Percentiles rank a stretch among this genome's conserved stretches.
These are phyloP conservation scores for Chamaenerion angustifolium DNA, from an alignment of 345 rosid species.

Conservation along the genomic window DNA sequence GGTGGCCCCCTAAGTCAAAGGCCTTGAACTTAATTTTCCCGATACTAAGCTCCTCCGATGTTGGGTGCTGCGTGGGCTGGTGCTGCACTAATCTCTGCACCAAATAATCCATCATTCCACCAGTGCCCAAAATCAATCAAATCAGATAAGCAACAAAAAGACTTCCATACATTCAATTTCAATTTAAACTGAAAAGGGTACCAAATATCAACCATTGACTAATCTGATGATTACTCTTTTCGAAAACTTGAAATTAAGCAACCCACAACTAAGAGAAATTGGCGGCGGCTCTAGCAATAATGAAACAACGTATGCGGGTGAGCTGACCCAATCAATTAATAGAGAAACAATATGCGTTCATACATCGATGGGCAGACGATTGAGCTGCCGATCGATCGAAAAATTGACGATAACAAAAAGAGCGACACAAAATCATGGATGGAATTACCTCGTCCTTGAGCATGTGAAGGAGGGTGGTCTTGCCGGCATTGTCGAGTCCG, in stretches of 20 bases:
- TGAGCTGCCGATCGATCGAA: not conserved
- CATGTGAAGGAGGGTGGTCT: conserved; percentile 92
- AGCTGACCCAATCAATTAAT: too few species aligned
- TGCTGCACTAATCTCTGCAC: conserved; percentile 62
- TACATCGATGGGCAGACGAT: too few species aligned
- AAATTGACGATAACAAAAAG: not conserved
- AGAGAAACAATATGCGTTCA: too few species aligned
- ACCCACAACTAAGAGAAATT: too few species aligned
- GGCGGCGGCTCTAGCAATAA: too few species aligned
- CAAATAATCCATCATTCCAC: not conserved
- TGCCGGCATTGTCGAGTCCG: conserved; percentile 93
- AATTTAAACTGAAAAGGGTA: not conserved
- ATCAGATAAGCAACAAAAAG: not conserved
- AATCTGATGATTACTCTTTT: too few species aligned
- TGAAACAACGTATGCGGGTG: too few species aligned
- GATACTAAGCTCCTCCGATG: conserved; percentile 66
- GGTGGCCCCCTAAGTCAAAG: conserved; percentile 84
- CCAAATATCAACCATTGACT: too few species aligned
- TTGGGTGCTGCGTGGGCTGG: conserved; percentile 68
- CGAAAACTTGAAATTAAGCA: too few species aligned
- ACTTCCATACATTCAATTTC: not conserved
- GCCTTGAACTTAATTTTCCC: conserved; percentile 81
- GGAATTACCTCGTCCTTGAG: conserved; percentile 65
- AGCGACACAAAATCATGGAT: not conserved
- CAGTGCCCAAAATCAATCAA: not conserved